These are phyloP conservation scores for Asclepias syriaca DNA, from an alignment of 257 asterid species.

Conservation along the genomic window DNA sequence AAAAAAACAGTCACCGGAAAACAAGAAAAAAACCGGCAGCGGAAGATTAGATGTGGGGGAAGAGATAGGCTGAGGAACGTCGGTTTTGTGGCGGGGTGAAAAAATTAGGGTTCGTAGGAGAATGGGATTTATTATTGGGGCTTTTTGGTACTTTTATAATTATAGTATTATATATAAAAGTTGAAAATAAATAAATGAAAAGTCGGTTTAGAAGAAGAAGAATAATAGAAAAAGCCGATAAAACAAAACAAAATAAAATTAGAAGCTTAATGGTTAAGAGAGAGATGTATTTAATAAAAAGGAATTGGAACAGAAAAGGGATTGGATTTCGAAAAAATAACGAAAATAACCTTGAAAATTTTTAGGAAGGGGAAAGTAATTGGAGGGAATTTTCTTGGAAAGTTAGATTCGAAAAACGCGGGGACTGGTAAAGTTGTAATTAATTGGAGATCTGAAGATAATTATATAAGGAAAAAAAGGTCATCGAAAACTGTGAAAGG, in stretches of 20 bases:
- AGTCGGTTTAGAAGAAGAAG: neutral
- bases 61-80: neutral
- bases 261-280: conserved; percentile 6
- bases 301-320: neutral
- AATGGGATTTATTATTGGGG: conserved; percentile 14
- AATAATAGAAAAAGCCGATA: too few species aligned
- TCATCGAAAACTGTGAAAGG: neutral
- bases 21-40: conserved; percentile 4
- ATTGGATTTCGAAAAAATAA: neutral
- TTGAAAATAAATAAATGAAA: neutral
- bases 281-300: neutral
- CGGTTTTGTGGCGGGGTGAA: neutral
- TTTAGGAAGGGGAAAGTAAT: neutral
- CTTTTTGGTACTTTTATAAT: conserved; percentile 23
- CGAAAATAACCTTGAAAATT: neutral
- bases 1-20: conserved; percentile 9
- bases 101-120: conserved; percentile 12
- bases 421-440: neutral
- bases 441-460: neutral
- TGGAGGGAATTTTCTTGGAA: conserved; percentile 1
- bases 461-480: neutral
- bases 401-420: neutral
- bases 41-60: too few species aligned
- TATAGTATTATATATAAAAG: neutral
- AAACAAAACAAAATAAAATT: too few species aligned